Conservation (phyloP, 2,329 filamentous ascomycete species). For the Aquanectria penicillioides region DNA sequence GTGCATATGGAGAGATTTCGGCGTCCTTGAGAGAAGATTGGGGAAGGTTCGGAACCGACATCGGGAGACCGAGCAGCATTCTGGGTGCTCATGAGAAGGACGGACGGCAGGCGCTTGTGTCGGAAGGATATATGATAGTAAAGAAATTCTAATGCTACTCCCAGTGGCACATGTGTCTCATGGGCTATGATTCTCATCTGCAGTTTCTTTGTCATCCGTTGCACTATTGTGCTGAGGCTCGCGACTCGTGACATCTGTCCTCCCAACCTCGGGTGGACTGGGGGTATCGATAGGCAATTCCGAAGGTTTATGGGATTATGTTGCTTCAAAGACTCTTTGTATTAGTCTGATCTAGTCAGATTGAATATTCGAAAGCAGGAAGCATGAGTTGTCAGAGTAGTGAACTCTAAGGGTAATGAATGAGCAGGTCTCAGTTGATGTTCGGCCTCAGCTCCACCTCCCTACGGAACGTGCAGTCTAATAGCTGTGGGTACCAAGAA, state of each 20-base stretch:
- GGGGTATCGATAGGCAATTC: no score
- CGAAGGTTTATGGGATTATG: no score
- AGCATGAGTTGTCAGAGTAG: no score
- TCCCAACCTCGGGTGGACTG: no score
- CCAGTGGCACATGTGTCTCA: slow-evolving; percentile 33
- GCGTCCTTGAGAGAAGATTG: slow-evolving; percentile 32
- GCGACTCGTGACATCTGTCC: neutral
- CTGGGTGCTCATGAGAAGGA: slow-evolving; percentile 18
- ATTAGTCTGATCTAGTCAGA: no score
- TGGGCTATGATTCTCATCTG: slow-evolving; percentile 38
- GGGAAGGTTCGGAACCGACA: slow-evolving; percentile 15
- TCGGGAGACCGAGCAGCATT: slow-evolving; percentile 10
- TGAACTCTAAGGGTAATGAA: no score
- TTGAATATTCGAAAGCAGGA: no score
- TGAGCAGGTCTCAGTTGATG: no score
- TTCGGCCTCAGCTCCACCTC: no score
- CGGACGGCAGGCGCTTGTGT: slow-evolving; percentile 14
- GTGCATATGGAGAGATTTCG: slow-evolving; percentile 34
- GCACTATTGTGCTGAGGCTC: neutral
- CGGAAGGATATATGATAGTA: slow-evolving; percentile 36
- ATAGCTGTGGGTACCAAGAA: no score
- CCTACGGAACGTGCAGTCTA: no score
- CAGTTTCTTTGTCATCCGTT: neutral
- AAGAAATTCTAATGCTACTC: slow-evolving; percentile 40
- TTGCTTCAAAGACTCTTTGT: no score